phyloP scores from a whole-genome alignment of 129 eudicot species.

The Centella asiatica region DNA sequence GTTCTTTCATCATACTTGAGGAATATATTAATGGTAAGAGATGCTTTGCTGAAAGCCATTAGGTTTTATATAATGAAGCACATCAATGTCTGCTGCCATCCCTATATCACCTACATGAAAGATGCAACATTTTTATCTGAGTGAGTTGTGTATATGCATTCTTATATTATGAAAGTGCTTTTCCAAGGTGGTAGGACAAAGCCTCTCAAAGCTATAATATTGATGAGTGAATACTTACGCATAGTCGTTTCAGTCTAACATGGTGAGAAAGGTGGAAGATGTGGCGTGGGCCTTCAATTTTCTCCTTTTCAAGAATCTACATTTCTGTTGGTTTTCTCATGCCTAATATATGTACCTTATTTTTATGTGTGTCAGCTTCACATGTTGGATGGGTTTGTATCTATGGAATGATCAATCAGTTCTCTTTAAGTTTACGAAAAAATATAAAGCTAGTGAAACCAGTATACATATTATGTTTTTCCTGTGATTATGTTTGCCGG shows the following conservation, averaged over 20 bases:
- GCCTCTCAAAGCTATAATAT: not conserved
- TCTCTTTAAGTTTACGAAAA: too few species aligned
- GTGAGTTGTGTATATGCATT: not conserved
- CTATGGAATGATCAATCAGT: too few species aligned
- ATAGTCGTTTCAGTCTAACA: not conserved
- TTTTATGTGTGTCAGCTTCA: too few species aligned
- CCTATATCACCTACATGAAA: not conserved
- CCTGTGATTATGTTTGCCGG: too few species aligned
- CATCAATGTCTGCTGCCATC: not conserved
- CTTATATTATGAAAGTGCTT: not conserved
- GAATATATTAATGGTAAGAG: not conserved
- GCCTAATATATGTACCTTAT: too few species aligned
- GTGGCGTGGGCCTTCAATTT: not conserved
- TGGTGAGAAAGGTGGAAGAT: not conserved
- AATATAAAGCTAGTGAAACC: too few species aligned
- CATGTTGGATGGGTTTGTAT: too few species aligned
- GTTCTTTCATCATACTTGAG: conserved; percentile 10
- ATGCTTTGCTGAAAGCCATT: not conserved
- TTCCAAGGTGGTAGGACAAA: not conserved
- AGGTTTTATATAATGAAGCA: not conserved
- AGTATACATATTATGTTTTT: too few species aligned
- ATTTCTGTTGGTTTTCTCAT: not conserved
- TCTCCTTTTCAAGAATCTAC: too few species aligned
- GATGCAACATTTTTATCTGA: not conserved
- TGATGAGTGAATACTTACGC: not conserved